Conservation (phyloP, 208 protist species). For the Balamuthia mandrillaris region DNA sequence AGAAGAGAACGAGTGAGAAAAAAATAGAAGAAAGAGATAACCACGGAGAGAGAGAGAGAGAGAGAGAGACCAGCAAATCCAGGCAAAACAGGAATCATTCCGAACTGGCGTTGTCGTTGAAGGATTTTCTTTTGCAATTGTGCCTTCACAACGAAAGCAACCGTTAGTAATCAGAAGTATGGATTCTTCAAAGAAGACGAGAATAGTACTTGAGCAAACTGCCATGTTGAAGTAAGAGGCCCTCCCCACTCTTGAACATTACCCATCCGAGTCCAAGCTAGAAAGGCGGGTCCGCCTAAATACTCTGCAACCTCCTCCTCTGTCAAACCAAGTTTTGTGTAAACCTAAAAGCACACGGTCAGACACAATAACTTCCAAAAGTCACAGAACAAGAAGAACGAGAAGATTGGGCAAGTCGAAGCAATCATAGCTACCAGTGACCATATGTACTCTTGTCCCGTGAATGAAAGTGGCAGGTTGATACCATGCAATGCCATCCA, state of each 20-base stretch:
- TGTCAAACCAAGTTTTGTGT: not conserved
- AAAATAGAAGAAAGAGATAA: too few relatives aligned
- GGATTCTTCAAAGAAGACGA: not conserved
- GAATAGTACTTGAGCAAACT: not conserved
- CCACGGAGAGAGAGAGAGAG: not conserved
- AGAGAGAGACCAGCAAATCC: not conserved
- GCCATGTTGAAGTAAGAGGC: not conserved
- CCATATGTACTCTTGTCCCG: slow-evolving; percentile 7
- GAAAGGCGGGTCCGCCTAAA: slow-evolving; percentile 9
- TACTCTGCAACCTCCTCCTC: not conserved
- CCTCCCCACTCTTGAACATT: slow-evolving; percentile 25
- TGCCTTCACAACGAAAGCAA: not conserved
- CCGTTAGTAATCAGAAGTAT: not conserved
- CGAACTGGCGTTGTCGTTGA: not conserved
- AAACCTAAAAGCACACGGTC: too few relatives aligned
- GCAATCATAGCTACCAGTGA: not conserved
- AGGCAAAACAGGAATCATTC: not conserved
- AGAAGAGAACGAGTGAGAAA: not conserved
- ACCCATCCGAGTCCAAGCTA: slow-evolving; percentile 15
- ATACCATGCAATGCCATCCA: slow-evolving; percentile 34
- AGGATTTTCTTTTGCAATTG: slow-evolving; percentile 19
- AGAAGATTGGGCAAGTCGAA: not conserved
- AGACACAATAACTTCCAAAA: not conserved
- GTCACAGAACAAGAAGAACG: not conserved
- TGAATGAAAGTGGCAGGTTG: slow-evolving; percentile 23